These are phyloP conservation scores for Penicillium sp. DNA, from an alignment of 2,329 filamentous ascomycete genomes.

Conservation along the genomic window DNA sequence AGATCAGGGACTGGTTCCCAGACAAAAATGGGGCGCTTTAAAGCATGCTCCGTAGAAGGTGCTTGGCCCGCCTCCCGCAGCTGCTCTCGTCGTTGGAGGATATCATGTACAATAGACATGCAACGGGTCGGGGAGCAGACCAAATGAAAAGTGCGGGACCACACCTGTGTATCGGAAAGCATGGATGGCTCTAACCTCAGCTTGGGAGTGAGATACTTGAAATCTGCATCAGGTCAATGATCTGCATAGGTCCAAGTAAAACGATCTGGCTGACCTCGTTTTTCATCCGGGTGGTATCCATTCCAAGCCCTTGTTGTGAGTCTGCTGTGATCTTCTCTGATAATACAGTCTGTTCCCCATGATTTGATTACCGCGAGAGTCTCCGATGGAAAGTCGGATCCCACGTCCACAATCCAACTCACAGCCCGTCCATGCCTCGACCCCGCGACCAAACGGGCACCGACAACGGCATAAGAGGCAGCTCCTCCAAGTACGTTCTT, in stretches of 20 bases:
- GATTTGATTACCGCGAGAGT: constrained; percentile 64
- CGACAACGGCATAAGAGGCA: constrained; percentile 81
- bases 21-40: constrained; percentile 70
- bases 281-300: constrained; percentile 71
- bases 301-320: constrained; percentile 92
- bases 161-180: constrained; percentile 65
- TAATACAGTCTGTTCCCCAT: constrained; percentile 74
- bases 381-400: constrained; percentile 76
- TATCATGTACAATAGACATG: constrained; percentile 71
- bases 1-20: constrained; percentile 96
- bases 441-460: constrained; percentile 84
- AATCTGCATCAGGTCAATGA: constrained; percentile 53
- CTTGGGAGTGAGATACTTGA: constrained; percentile 87
- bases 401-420: constrained; percentile 89
- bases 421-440: constrained; percentile 64
- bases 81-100: constrained; percentile 56
- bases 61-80: constrained; percentile 28
- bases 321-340: constrained; percentile 65
- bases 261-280: constrained; percentile 50
- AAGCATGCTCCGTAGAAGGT: constrained; percentile 31
- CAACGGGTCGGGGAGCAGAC: constrained; percentile 80
- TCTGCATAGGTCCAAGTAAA: background rate
- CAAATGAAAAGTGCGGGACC: constrained; percentile 78
- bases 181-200: constrained; percentile 73
- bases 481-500: constrained; percentile 83